Base-by-base conservation (phyloP, 2,329 filamentous ascomycete species). In the Epichloe sibirici region DNA sequence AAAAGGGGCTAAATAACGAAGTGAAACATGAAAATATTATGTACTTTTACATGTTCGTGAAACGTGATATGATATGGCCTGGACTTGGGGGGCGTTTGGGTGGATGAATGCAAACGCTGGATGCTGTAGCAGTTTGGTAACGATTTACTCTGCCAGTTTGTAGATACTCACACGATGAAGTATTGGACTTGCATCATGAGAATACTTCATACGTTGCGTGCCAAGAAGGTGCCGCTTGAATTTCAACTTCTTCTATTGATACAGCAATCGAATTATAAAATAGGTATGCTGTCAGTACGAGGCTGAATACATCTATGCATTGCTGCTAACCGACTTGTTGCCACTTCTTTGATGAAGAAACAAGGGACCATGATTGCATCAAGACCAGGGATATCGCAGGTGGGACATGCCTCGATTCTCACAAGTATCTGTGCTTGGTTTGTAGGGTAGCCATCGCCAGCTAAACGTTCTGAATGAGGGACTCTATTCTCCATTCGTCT, bases 1-100 rank as follows among this genome's bases (percentile, higher is more conserved):
- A 23, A 95, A 95, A 71, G 82, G 82, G 5, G 75, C 81, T 44
- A 90, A 89, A 71, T 84, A 66, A 67, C 42, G 40, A 37, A 23
- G 31, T 12, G 28, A 34, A 31, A n/a, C 13, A n/a, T 12, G 4
- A 42, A 35, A 7, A 51, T 25, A 12, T 13, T 8, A 40, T 51
- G 50, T 47, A 51, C 25, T 46, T 28, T 43, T 40, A n/a, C 23
- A 37, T 49, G 15, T 34, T 39, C 15, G 31, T 43, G 11, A 35
- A 23, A 50, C 39, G 28, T 49, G 50, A 34, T 23, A 43, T 34
- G 34, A 44, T 11, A n/a, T 12, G 23, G 31, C 43, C 42, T 35
- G 21, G 34, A 40, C 35, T 47, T 35, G 25, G 45, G 45, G 9
- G 64, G 65, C 65, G 65, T 67, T 66, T 47, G 55, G 64, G 59